Conservation (phyloP, 73 alveolate species). For the Symbiodinium pilosum region DNA sequence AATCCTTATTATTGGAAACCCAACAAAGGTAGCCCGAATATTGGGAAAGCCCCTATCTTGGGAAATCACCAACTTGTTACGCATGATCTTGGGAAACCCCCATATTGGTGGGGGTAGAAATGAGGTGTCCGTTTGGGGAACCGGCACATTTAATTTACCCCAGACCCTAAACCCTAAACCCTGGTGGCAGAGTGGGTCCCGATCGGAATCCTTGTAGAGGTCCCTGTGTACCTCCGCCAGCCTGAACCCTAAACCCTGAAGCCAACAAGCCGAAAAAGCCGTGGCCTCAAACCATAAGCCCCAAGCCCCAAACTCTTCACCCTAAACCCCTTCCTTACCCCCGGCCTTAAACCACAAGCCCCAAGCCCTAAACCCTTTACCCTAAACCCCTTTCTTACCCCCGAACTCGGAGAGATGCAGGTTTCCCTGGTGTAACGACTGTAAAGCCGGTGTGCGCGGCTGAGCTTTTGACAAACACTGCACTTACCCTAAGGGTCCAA, state of each 20-base stretch:
- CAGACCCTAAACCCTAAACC: not conserved
- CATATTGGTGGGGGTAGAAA: too few species aligned
- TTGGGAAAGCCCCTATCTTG: not conserved
- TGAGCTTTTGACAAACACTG: not conserved
- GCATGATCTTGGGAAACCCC: too few species aligned
- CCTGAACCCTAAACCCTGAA: not conserved
- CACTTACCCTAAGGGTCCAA: not conserved
- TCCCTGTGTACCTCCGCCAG: not conserved
- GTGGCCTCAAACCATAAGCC: not conserved
- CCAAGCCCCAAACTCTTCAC: not conserved
- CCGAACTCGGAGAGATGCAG: not conserved
- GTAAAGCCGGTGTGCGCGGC: not conserved
- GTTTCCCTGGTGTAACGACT: constrained; percentile 78
- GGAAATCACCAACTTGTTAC: not conserved
- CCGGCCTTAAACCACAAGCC: not conserved
- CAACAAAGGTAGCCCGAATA: too few species aligned
- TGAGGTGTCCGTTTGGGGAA: too few species aligned
- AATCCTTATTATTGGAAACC: too few species aligned
- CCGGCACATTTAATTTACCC: not conserved
- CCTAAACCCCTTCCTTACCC: not conserved
- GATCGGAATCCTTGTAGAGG: not conserved
- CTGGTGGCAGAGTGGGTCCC: not conserved
- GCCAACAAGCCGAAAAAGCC: not conserved
- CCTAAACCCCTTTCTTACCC: not conserved
- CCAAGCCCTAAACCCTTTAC: not conserved